Percentiles rank a stretch among this genome's conserved stretches.
Conservation (phyloP, 805 yeast species). For the Osmozyma mogii region DNA sequence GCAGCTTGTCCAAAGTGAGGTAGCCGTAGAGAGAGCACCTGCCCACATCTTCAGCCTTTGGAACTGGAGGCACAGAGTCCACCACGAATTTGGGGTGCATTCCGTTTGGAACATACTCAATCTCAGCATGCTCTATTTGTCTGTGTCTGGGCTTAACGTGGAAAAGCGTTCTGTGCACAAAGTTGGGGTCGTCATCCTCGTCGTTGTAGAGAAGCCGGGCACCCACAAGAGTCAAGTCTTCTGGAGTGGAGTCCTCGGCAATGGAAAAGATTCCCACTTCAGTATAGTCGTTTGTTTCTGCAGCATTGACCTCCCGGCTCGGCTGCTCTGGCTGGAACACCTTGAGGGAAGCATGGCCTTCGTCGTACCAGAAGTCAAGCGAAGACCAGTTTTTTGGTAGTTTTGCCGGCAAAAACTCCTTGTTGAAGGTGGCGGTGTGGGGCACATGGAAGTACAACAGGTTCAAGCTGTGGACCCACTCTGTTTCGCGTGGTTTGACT, state of each 20-base stretch:
- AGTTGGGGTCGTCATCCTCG: constrained; percentile 9
- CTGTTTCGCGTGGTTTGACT: constrained; percentile 8
- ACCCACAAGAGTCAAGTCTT: constrained; percentile 31
- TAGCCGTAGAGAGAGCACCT: constrained; percentile 28
- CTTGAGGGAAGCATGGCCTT: constrained; percentile 4
- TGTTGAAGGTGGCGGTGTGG: not conserved
- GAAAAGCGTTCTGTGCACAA: constrained; percentile 28
- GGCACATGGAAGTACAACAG: constrained; percentile 20
- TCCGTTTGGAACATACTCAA: constrained; percentile 18
- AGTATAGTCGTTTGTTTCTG: constrained; percentile 7
- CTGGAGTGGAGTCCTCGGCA: constrained; percentile 20
- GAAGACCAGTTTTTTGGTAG: constrained; percentile 4
- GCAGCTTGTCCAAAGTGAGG: constrained; percentile 20
- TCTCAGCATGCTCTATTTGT: not conserved
- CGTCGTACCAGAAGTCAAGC: constrained; percentile 7
- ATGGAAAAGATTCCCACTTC: constrained; percentile 32
- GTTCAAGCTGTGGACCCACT: constrained; percentile 22
- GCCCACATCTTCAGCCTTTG: constrained; percentile 15
- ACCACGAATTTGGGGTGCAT: constrained; percentile 27
- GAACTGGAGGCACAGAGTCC: constrained; percentile 8
- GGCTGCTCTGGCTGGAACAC: constrained; percentile 1
- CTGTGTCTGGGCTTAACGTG: constrained; percentile 36
- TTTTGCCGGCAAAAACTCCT: not conserved
- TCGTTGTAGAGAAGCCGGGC: constrained; percentile 22
- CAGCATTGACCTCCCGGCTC: constrained; percentile 2